Percentiles rank a stretch among this genome's conserved stretches.
phyloP scores from a whole-genome alignment of 257 asterid genomes.

The Verbascum thapsus region DNA sequence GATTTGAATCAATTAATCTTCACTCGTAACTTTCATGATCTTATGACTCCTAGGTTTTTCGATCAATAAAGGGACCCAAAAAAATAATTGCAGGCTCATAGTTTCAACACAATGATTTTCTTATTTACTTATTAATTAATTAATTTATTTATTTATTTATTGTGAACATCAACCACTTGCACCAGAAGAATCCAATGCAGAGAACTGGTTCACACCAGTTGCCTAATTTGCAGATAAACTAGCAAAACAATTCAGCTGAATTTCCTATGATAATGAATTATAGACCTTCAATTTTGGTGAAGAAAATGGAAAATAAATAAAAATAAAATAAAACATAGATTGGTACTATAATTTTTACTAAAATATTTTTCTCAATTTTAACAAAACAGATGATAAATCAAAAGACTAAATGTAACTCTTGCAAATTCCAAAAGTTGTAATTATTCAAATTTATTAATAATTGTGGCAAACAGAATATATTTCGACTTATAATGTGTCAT shows the following conservation, averaged over 20 bases:
- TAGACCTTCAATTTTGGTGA: too few relatives aligned
- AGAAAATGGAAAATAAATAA: too few relatives aligned
- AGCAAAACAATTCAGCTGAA: not conserved
- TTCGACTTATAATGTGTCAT: not conserved
- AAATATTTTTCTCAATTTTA: too few relatives aligned
- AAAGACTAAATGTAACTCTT: not conserved
- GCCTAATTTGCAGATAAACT: conserved; percentile 19
- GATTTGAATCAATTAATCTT: not conserved
- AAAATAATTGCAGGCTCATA: conserved; percentile 12
- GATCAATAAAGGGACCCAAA: conserved; percentile 23
- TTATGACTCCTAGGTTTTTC: conserved; percentile 20
- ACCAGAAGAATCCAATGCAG: conserved; percentile 49
- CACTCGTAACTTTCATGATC: conserved; percentile 25
- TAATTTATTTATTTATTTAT: not conserved
- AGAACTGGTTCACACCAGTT: conserved; percentile 34
- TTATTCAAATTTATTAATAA: not conserved
- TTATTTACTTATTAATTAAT: not conserved
- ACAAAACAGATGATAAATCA: not conserved
- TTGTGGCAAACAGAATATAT: too few relatives aligned
- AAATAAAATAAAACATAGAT: too few relatives aligned
- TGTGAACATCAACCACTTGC: conserved; percentile 25
- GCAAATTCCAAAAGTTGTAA: not conserved
- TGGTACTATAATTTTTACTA: too few relatives aligned
- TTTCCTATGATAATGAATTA: too few relatives aligned
- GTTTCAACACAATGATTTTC: conserved; percentile 21